Percentiles rank a stretch among this genome's conserved stretches.
Conservation (phyloP, 768 basidiomycete genomes). For the Russula sp. region DNA sequence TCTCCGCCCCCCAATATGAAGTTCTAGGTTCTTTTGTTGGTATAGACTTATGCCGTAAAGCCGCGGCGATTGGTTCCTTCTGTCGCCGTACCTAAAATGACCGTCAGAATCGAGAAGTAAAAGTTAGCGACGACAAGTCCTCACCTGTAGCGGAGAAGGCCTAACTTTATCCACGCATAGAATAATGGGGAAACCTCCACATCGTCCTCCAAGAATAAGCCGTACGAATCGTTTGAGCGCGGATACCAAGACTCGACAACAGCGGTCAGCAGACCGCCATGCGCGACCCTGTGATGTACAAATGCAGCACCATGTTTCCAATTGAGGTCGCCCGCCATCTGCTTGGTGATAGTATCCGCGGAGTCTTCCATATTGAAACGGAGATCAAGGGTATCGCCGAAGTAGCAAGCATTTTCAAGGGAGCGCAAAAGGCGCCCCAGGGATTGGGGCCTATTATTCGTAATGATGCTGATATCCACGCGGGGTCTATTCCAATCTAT, state of each 20-base stretch:
- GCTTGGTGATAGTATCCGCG: slow-evolving; percentile 55
- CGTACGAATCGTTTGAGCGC: slow-evolving; percentile 62
- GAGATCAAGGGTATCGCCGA: slow-evolving; percentile 59
- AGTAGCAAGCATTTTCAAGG: slow-evolving; percentile 51
- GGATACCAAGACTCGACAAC: slow-evolving; percentile 92
- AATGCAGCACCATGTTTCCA: slow-evolving; percentile 60
- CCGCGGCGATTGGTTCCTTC: slow-evolving; percentile 35
- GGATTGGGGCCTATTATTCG: slow-evolving; percentile 68
- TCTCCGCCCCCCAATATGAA: slow-evolving; percentile 58
- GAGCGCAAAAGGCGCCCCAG: slow-evolving; percentile 62
- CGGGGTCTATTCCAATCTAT: slow-evolving; percentile 70
- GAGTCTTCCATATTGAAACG: slow-evolving; percentile 75
- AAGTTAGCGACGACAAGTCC: slow-evolving; percentile 1
- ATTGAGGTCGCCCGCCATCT: slow-evolving; percentile 40
- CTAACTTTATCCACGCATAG: slow-evolving; percentile 82
- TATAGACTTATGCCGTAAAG: slow-evolving; percentile 83
- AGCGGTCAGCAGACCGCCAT: slow-evolving; percentile 73
- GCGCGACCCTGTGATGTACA: slow-evolving; percentile 68
- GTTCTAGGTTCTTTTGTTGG: slow-evolving; percentile 77
- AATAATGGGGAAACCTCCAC: slow-evolving; percentile 79
- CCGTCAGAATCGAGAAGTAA: slow-evolving; percentile 1
- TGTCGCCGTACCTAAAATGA: slow-evolving; percentile 50
- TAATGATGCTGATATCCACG: slow-evolving; percentile 69
- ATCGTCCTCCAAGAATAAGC: slow-evolving; percentile 79
- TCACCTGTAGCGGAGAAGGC: slow-evolving; percentile 69